These are phyloP conservation scores for Warburgia ugandensis DNA, from an alignment of 164 flowering plant species.

Conservation along the genomic window DNA sequence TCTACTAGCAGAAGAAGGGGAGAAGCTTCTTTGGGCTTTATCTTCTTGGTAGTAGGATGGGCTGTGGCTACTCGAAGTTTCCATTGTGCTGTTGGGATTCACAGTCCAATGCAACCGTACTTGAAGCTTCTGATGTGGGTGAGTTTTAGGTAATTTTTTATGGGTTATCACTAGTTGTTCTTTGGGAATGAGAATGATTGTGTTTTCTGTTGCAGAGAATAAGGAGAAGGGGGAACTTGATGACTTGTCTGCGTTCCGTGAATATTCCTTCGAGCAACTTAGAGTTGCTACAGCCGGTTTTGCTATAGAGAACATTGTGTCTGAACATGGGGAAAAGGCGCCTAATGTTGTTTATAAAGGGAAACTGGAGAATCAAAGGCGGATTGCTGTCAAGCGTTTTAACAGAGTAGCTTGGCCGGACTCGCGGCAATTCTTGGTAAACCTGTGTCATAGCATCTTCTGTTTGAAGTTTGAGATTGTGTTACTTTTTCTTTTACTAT, in stretches of 20 bases:
- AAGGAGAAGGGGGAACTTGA: constrained; percentile 42
- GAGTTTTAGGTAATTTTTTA: constrained; percentile 10
- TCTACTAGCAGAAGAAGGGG: not conserved
- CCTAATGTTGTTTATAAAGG: constrained; percentile 96
- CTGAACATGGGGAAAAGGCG: constrained; percentile 96
- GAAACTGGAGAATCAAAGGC: constrained; percentile 61
- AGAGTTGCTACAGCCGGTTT: constrained; percentile 81
- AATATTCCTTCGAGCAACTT: constrained; percentile 69
- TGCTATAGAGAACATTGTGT: constrained; percentile 84
- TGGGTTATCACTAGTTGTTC: not conserved
- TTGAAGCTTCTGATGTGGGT: constrained; percentile 42
- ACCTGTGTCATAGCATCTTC: not conserved
- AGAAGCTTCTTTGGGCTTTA: not conserved
- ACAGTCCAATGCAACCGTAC: constrained; percentile 29
- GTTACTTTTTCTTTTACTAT: not conserved
- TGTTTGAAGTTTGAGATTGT: not conserved
- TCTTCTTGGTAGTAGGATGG: constrained; percentile 31
- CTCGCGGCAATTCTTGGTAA: constrained; percentile 76
- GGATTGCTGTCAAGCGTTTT: constrained; percentile 83
- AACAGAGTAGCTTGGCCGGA: constrained; percentile 92
- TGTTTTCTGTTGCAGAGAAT: constrained; percentile 31
- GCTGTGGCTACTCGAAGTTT: constrained; percentile 52
- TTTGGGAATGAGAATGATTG: not conserved
- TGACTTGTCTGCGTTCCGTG: constrained; percentile 58
- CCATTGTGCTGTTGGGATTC: constrained; percentile 38